Base-by-base conservation (phyloP, 192 early-diverging fungal genomes). In the Backusella morwellensis region DNA sequence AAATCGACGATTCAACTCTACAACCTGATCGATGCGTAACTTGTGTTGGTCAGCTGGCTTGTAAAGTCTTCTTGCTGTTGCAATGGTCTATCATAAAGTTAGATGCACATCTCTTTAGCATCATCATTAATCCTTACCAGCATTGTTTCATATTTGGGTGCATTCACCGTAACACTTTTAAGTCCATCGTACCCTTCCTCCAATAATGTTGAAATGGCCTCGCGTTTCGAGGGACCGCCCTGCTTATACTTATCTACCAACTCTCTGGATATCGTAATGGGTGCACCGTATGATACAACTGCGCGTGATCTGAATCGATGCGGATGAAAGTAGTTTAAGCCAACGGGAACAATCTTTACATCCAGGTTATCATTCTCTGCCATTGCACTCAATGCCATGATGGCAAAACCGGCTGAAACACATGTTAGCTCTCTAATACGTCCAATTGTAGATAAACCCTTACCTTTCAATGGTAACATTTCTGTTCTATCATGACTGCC, bases 401-500 rank as follows among this genome's bases (percentile, higher is more conserved):
- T 88, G 2, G 93, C 88, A 35, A 90, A 90, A 17, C 93, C 93
- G 59, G 91, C 93, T 89, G 70, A 15, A 63, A 47, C 41, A 44
- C 42, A 5, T 38, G 38, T 26, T 26, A 68, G 32, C 32, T 32
- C 32, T 32, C 34, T 8, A 32, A 32, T 32, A 1, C 68, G 14
- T 52, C 17, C 47, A 34, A 32, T 32, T 32, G 32, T 32, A 32
- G 32, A 32, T 32, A 29, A n/a, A 3, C 38, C 44, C 21, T 40
- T 81, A 89, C 88, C 92, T 89, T 98, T 99, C 68, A 99, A 86
- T 41, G 98, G 98, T 68, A 99, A 85, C 88, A 99, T 92, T 73
- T 97, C 92, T 19, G 95, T 85, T 70, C 96, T 93, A 81, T 99
- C 98, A 83, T 99, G 98, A 76, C 92, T 94, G 6, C 98, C 98